Percentiles rank a stretch among this genome's conserved stretches.
These are phyloP conservation scores for Diaporthe helianthi DNA, from an alignment of 2,329 filamentous ascomycete species.

Conservation along the genomic window DNA sequence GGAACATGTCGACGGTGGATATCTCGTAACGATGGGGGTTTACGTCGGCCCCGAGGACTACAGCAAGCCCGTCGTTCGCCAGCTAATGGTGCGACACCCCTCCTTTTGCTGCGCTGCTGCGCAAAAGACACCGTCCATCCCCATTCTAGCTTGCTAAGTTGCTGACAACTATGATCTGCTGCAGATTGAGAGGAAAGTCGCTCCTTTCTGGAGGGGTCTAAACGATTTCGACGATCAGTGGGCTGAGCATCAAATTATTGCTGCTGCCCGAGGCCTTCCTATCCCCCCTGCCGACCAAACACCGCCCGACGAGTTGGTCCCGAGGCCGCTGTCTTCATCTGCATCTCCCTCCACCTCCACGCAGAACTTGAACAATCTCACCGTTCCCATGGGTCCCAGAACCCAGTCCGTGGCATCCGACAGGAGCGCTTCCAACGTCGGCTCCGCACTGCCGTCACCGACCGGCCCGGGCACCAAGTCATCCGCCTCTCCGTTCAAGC, in stretches of 20 bases:
- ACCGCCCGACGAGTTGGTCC: constrained; percentile 70
- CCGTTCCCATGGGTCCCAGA: constrained; percentile 78
- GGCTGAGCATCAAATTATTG: constrained; percentile 95
- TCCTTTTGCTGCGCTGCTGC: not conserved
- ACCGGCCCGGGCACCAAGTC: constrained; percentile 54
- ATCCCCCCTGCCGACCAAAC: constrained; percentile 86
- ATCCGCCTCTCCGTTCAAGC: constrained; percentile 73
- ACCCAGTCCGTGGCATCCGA: constrained; percentile 84
- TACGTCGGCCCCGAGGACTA: constrained; percentile 95
- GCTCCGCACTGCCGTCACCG: constrained; percentile 67
- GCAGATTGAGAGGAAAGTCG: constrained; percentile 89
- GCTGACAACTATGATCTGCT: constrained; percentile 3
- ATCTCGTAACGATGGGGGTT: constrained; percentile 89
- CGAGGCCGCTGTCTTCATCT: constrained; percentile 52
- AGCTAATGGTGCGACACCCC: constrained; percentile 74
- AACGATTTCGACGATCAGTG: constrained; percentile 88
- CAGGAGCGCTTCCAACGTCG: constrained; percentile 64
- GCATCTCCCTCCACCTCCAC: constrained; percentile 60
- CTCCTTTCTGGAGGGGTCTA: constrained; percentile 94
- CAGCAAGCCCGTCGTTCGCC: constrained; percentile 85
- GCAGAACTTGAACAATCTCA: constrained; percentile 73
- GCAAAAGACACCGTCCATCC: not conserved
- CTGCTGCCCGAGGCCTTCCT: constrained; percentile 82
- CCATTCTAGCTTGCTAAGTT: not conserved
- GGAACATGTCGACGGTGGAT: constrained; percentile 94